Conservation (phyloP, 768 basidiomycete genomes). For the Boletus speciosus region DNA sequence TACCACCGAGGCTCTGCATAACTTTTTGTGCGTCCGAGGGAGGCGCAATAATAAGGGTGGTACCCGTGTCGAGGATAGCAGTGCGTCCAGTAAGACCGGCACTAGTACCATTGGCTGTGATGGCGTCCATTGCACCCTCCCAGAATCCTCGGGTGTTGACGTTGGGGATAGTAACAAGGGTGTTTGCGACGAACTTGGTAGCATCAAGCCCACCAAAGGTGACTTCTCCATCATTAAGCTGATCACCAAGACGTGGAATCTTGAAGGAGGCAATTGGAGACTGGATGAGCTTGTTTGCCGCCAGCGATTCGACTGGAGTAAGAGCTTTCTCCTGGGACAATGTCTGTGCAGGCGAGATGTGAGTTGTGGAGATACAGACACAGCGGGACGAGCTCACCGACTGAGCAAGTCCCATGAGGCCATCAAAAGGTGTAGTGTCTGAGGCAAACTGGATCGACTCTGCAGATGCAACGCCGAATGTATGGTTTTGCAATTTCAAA, state of each 20-base stretch:
- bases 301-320: constrained; percentile 74
- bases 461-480: constrained; percentile 60
- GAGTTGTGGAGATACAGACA: background rate
- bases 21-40: constrained; percentile 51
- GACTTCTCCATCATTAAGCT: constrained; percentile 66
- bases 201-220: constrained; percentile 77
- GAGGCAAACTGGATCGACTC: constrained; percentile 64
- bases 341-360: constrained; percentile 29
- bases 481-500: constrained; percentile 52
- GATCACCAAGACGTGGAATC: constrained; percentile 69
- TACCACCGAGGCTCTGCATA: constrained; percentile 57
- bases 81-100: constrained; percentile 57
- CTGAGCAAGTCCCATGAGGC: constrained; percentile 75
- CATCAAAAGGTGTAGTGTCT: constrained; percentile 54
- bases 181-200: constrained; percentile 59
- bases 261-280: constrained; percentile 75
- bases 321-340: constrained; percentile 61
- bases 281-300: constrained; percentile 50
- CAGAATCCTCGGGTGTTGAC: constrained; percentile 73
- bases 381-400: constrained; percentile 44
- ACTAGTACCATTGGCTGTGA: constrained; percentile 56
- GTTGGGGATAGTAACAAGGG: constrained; percentile 59
- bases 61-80: constrained; percentile 59
- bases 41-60: constrained; percentile 43
- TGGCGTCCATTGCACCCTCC: constrained; percentile 63